phyloP scores from a whole-genome alignment of 495 filamentous ascomycete species.

The Lasiosphaeria miniovina region DNA sequence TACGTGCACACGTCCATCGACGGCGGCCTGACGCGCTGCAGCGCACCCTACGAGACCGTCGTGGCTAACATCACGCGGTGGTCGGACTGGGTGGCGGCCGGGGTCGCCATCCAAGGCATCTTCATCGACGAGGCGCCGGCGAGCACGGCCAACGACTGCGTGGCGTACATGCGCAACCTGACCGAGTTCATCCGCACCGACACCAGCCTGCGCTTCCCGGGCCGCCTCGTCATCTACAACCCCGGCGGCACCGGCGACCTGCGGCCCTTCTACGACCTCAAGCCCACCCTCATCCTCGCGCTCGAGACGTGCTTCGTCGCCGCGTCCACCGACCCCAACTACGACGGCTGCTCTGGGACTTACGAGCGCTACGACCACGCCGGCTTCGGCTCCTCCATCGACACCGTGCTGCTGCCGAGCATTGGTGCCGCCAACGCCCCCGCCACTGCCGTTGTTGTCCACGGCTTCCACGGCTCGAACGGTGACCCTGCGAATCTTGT shows the following conservation, averaged over 20 bases:
- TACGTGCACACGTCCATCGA: conserved; percentile 45
- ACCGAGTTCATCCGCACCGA: conserved; percentile 7
- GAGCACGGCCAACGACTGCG: conserved; percentile 14
- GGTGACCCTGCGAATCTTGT: conserved; percentile 8
- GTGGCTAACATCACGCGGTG: conserved; percentile 41
- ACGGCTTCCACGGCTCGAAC: conserved; percentile 15
- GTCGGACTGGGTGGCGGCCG: conserved; percentile 36
- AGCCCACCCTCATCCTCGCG: conserved; percentile 10
- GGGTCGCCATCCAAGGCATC: conserved; percentile 25
- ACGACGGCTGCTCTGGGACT: conserved; percentile 8
- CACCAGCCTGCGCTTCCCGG: not conserved
- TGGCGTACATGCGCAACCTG: conserved; percentile 15
- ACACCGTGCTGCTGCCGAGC: conserved; percentile 6
- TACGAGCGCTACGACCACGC: conserved; percentile 14
- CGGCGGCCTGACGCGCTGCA: conserved; percentile 15
- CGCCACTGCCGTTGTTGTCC: conserved; percentile 9
- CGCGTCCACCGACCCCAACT: conserved; percentile 1
- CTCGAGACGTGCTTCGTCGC: conserved; percentile 17
- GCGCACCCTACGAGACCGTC: conserved; percentile 28
- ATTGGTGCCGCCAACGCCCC: conserved; percentile 2
- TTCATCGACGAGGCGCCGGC: conserved; percentile 26
- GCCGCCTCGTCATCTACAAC: conserved; percentile 16
- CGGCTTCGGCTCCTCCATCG: conserved; percentile 12
- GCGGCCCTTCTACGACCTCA: conserved; percentile 13
- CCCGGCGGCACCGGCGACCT: conserved; percentile 13